Evolutionary conservation across 371 early-diverging fungal genomes (phyloP).

Genomic region (Syncephalis plumigaleata): DNA sequence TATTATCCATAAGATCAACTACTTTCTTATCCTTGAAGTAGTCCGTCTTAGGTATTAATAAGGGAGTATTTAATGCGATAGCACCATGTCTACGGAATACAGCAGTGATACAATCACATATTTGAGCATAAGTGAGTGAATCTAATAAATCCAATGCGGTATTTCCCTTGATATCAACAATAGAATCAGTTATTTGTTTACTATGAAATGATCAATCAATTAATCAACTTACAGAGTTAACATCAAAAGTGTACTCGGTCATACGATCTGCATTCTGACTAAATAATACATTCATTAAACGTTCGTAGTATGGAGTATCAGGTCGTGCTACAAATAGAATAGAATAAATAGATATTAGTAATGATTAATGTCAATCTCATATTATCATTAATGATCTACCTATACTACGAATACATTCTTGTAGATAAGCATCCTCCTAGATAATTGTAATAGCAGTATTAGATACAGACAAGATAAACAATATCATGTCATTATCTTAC

Average conservation of each 20-base stretch:
- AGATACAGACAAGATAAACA: not conserved
- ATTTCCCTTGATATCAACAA: slow-evolving; percentile 9
- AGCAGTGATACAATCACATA: slow-evolving; percentile 53
- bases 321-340: slow-evolving; percentile 39
- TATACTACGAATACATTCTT: slow-evolving; percentile 78
- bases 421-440: slow-evolving; percentile 77
- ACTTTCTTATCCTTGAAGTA: slow-evolving; percentile 50
- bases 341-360: not conserved
- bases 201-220: no score
- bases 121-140: slow-evolving; percentile 44
- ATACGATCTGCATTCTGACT: slow-evolving; percentile 57
- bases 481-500: slow-evolving; percentile 3
- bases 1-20: slow-evolving; percentile 63
- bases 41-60: slow-evolving; percentile 71
- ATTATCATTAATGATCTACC: slow-evolving; percentile 8
- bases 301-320: slow-evolving; percentile 69
- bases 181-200: no score
- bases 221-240: slow-evolving; percentile 39
- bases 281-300: slow-evolving; percentile 70
- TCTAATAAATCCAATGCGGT: slow-evolving; percentile 32
- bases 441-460: not conserved
- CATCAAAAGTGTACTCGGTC: slow-evolving; percentile 83
- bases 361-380: not conserved
- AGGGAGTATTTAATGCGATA: slow-evolving; percentile 62
- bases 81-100: slow-evolving; percentile 83